Base-by-base conservation (phyloP, 257 asterid genomes). In the Agastache rugosa region DNA sequence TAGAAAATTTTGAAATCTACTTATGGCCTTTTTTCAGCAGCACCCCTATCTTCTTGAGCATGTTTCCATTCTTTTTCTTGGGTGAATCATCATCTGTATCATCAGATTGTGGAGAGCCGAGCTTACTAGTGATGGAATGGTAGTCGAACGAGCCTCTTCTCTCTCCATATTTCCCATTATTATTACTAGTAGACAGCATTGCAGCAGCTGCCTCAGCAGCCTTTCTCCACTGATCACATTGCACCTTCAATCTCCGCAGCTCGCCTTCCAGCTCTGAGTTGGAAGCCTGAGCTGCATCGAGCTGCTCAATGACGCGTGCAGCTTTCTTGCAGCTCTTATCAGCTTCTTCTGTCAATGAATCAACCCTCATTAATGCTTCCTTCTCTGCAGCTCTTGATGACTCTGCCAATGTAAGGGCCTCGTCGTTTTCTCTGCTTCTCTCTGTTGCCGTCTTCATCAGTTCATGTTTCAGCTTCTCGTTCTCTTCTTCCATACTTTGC, bases 161-260 rank as follows among this genome's bases (percentile, higher is more conserved):
- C 63, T 82, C 86, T 11, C 81, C 85, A 58, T 62, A 76, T 63
- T 88, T 89, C 64, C 86, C 89, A 11, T 81, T 83, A 35, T 81
- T 82, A 23, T 81, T 85, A 31, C 83, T 90, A 4, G 80, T 74
- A 8, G 91, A 69, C 50, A 92, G 88, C 84, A 92, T 90, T 10
- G 93, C 83, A 16, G 90, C 86, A 31, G 98, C 98, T 0, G 90
- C 96, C 81, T 90, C 96, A 23, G 98, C 97, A 14, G 98, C 97
- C 77, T 92, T 92, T 63, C 97, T 85, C 98, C 98, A 92, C 63
- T 92, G 98, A 67, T 90, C 96, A 8, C 88, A 84, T 60, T 90
- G 98, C 77, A 92, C 93, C 55, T 88, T 90, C 77, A 92, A 62
- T 72, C 87, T 87, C 86, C 94, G 82, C 53, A 92, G 63, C 66